phyloP scores from a whole-genome alignment of 805 yeast genomes.

The Ogataea henricii region DNA sequence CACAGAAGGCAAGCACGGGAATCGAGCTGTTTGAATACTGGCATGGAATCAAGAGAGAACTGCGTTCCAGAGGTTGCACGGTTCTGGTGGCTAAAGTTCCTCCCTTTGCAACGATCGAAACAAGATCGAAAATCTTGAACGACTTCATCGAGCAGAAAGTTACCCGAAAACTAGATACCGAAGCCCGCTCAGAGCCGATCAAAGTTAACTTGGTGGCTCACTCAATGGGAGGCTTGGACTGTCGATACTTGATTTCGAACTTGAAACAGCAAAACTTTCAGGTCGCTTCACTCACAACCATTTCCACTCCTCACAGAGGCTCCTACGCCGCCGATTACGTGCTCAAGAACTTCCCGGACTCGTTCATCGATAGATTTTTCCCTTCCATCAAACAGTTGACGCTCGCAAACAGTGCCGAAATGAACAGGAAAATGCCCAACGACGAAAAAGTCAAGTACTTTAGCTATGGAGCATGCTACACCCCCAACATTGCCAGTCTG shows the following conservation, averaged over 20 bases:
- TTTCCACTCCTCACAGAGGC: conserved; percentile 89
- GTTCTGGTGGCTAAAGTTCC: conserved; percentile 80
- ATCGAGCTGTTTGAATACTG: conserved; percentile 66
- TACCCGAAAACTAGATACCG: conserved; percentile 26
- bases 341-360: conserved; percentile 32
- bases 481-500: conserved; percentile 61
- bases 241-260: conserved; percentile 69
- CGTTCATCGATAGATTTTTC: conserved; percentile 22
- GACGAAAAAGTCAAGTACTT: conserved; percentile 69
- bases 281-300: conserved; percentile 77
- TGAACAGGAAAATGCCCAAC: conserved; percentile 55
- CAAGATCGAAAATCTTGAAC: conserved; percentile 62
- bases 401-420: conserved; percentile 49
- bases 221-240: conserved; percentile 93
- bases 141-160: conserved; percentile 43
- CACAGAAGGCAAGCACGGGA: conserved; percentile 23
- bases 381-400: conserved; percentile 66
- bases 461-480: conserved; percentile 79
- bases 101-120: conserved; percentile 73
- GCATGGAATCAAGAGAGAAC: conserved; percentile 71
- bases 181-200: conserved; percentile 33
- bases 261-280: conserved; percentile 50
- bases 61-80: conserved; percentile 62
- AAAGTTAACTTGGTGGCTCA: conserved; percentile 81
- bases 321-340: conserved; percentile 79